Conservation (phyloP, 2,329 filamentous ascomycete species). For the Chrysoporthe deuterocubensis region DNA sequence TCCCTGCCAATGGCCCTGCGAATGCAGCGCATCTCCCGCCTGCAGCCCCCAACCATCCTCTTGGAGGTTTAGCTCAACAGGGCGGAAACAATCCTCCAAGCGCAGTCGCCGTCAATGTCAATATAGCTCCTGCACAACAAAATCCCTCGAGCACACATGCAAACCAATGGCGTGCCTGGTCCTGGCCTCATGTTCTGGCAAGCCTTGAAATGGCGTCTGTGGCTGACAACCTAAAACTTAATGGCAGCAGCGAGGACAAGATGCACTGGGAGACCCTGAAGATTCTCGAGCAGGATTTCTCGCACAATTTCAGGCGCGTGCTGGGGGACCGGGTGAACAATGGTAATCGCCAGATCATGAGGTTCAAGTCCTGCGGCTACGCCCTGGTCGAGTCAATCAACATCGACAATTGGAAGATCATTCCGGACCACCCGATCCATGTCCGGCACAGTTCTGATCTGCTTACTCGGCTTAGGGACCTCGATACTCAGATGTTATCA, state of each 20-base stretch:
- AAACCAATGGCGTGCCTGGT: slow-evolving; percentile 37
- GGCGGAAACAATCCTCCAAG: slow-evolving; percentile 3
- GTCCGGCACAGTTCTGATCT: slow-evolving; percentile 26
- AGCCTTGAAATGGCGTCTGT: slow-evolving; percentile 43
- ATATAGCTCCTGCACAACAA: slow-evolving; percentile 3
- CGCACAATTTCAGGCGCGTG: slow-evolving; percentile 31
- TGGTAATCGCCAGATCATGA: slow-evolving; percentile 44
- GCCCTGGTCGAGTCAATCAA: slow-evolving; percentile 45
- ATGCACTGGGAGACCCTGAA: slow-evolving; percentile 2
- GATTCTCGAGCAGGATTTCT: slow-evolving; percentile 24
- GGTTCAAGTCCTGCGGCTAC: slow-evolving; percentile 67
- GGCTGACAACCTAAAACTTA: slow-evolving; percentile 5
- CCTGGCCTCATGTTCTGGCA: slow-evolving; percentile 49
- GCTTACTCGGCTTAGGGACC: slow-evolving; percentile 21
- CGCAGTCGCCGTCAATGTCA: slow-evolving; percentile 5
- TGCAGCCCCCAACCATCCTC: not conserved
- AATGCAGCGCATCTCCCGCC: not conserved
- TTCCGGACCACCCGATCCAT: slow-evolving; percentile 33
- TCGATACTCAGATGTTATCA: slow-evolving; percentile 41
- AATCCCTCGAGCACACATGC: not conserved
- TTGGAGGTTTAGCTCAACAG: too few relatives aligned
- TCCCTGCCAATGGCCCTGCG: too few relatives aligned
- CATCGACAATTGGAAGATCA: slow-evolving; percentile 43
- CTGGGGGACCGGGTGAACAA: slow-evolving; percentile 35
- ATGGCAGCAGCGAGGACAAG: not conserved